A percentile compares a stretch with the other conserved stretches of the same genome.
Conservation (phyloP, 2,329 filamentous ascomycete species). For the Cytospora schulzeri region DNA sequence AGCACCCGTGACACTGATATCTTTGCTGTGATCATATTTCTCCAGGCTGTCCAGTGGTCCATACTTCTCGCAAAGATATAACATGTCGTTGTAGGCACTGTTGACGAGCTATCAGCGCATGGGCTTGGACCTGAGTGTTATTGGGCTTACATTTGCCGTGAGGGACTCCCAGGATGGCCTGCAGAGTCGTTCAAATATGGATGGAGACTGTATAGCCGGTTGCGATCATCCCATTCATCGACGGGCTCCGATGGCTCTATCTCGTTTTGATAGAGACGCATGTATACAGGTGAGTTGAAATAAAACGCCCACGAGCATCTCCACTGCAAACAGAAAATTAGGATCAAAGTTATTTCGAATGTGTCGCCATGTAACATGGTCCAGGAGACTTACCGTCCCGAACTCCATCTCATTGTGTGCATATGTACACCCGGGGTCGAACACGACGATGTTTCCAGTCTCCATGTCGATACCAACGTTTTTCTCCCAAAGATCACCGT, state of each 20-base stretch:
- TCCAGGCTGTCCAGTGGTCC: too few species aligned
- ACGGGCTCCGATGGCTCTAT: not conserved
- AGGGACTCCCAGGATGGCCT: too few species aligned
- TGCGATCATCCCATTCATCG: too few species aligned
- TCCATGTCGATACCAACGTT: conserved; percentile 7
- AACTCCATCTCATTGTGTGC: conserved; percentile 14
- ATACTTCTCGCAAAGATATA: too few species aligned
- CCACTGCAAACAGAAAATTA: not conserved
- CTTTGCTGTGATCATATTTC: too few species aligned
- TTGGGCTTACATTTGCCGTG: too few species aligned
- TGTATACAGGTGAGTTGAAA: conserved; percentile 13
- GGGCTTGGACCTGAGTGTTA: too few species aligned
- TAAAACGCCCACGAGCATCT: conserved; percentile 16
- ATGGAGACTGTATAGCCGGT: too few species aligned
- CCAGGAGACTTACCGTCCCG: not conserved
- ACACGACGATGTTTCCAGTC: not conserved
- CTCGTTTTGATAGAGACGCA: not conserved
- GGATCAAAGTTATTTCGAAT: not conserved
- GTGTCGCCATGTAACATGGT: too few species aligned
- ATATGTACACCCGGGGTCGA: conserved; percentile 12
- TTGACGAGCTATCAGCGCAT: too few species aligned
- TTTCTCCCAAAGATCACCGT: conserved; percentile 10
- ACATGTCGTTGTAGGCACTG: too few species aligned
- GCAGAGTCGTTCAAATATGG: too few species aligned
- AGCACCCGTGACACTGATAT: conserved; percentile 1